Evolutionary conservation across 192 early-diverging fungal species (phyloP), one percentile per base, ranked within the genome.

Genomic region (Coemansia sp.): DNA sequence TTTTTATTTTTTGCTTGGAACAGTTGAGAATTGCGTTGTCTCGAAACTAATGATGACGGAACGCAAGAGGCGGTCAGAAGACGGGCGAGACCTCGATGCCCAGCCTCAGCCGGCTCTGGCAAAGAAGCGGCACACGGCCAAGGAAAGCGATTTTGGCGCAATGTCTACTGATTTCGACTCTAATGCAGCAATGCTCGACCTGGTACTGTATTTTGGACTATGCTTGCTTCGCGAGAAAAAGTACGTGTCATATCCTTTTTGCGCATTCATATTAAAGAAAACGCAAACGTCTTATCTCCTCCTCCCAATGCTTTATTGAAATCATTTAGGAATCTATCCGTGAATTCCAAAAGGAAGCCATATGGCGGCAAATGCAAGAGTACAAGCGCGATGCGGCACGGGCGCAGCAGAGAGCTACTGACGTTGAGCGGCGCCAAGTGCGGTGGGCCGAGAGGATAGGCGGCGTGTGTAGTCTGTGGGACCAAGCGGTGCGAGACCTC

Each of bases 321-420:
- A 20, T 8, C 3, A 19, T 64, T 49, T 82, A 82, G 79, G 79
- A 73, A 4, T 64, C 69, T 51, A 82, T 82, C 49, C 79, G 79
- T 58, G 67, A 76, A 59, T 89, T 87, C 62, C 88, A 88, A 74
- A 89, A 89, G 61, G 88, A 89, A 10, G 88, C 87, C 38, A 89
- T 89, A 42, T 89, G 85, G 84, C 69, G 88, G 20, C 86, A 88
- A 56, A 87, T 88, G 66, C 84, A 85, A 84, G 87, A 88, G 49
- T 89, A 89, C 68, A 88, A 86, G 71, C 76, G 88, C 19, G 84
- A 88, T 56, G 68, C 74, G n/a, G 58, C 51, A 20, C 67, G 79
- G 32, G 77, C 86, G 19, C 60, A 86, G n/a, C 73, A 73, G 41
- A 76, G 76, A 22, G 65, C 84, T 39, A 59, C 25, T 19, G 72